A percentile compares a stretch with the other conserved stretches of the same genome.
Evolutionary conservation across 2,329 filamentous ascomycete genomes (phyloP).

Genomic region (Fusarium chuoi): DNA sequence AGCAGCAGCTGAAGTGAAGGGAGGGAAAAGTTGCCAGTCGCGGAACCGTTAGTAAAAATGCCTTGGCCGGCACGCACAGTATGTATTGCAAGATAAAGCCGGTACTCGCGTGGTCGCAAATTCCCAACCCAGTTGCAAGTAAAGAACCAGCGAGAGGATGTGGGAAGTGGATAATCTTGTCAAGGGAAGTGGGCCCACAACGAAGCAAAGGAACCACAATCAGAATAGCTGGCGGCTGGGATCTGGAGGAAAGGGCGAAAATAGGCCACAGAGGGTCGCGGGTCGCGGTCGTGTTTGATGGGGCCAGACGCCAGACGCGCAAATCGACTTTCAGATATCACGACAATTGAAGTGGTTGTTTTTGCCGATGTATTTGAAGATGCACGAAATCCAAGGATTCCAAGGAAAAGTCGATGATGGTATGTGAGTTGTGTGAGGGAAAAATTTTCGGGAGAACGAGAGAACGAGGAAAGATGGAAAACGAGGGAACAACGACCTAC

Average conservation of each 20-base stretch:
- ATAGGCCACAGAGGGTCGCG: conserved; percentile 41
- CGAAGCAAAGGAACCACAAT: conserved; percentile 43
- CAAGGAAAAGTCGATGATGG: conserved; percentile 35
- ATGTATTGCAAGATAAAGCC: conserved; percentile 17
- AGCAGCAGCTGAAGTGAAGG: conserved; percentile 1
- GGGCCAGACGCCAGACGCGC: conserved; percentile 45
- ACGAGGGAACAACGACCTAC: conserved; percentile 35
- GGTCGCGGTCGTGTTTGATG: conserved; percentile 43
- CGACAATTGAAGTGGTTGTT: conserved; percentile 17
- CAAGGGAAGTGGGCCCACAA: conserved; percentile 43
- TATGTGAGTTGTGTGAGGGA: conserved; percentile 39
- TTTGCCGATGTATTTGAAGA: conserved; percentile 6
- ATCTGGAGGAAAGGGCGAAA: conserved; percentile 41
- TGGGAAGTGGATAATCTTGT: conserved; percentile 43
- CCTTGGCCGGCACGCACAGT: conserved; percentile 38
- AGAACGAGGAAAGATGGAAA: conserved; percentile 38
- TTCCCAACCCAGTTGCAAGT: conserved; percentile 28
- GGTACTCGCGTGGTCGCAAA: conserved; percentile 34
- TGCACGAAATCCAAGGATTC: conserved; percentile 8
- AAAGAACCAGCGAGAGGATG: conserved; percentile 24
- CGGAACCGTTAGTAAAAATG: conserved; percentile 41
- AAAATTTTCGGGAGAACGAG: conserved; percentile 30
- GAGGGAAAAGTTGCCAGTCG: conserved; percentile 8
- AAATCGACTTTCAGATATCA: conserved; percentile 37
- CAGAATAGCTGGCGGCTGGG: conserved; percentile 44